These are phyloP conservation scores for Paecilomyces formosus DNA, from an alignment of 2,329 filamentous ascomycete genomes.

Conservation along the genomic window DNA sequence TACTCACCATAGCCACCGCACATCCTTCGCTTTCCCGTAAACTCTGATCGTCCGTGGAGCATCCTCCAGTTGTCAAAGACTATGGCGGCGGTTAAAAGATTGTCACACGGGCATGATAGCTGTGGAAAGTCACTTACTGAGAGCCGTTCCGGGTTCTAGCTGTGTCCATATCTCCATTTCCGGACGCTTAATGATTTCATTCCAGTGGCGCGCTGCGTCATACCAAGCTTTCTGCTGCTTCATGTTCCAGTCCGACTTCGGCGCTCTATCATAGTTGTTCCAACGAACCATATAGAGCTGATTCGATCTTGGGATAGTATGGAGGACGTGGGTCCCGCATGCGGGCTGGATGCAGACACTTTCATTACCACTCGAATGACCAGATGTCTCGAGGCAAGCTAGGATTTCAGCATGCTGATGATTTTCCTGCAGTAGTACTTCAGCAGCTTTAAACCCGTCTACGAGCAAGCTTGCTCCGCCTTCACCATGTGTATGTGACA, in stretches of 20 bases:
- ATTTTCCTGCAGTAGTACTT: slow-evolving; percentile 49
- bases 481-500: slow-evolving; percentile 59
- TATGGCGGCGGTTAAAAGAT: slow-evolving; percentile 21
- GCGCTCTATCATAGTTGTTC: slow-evolving; percentile 86
- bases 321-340: slow-evolving; percentile 63
- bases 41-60: slow-evolving; percentile 75
- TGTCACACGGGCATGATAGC: neutral
- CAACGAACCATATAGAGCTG: slow-evolving; percentile 65
- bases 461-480: slow-evolving; percentile 78
- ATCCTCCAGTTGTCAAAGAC: slow-evolving; percentile 97
- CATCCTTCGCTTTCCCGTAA: slow-evolving; percentile 76
- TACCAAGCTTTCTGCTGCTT: slow-evolving; percentile 62
- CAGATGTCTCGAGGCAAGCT: slow-evolving; percentile 52
- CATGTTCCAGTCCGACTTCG: slow-evolving; percentile 50
- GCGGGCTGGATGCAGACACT: slow-evolving; percentile 73
- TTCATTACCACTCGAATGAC: slow-evolving; percentile 81
- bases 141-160: slow-evolving; percentile 65
- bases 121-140: slow-evolving; percentile 52
- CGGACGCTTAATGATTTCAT: slow-evolving; percentile 57
- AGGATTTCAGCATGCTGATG: slow-evolving; percentile 53
- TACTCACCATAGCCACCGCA: slow-evolving; percentile 81
- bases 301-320: slow-evolving; percentile 42
- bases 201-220: slow-evolving; percentile 66
- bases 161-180: slow-evolving; percentile 72
- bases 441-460: slow-evolving; percentile 73